Conservation (phyloP, 192 early-diverging fungal species). For the Backusella liffmaniae region DNA sequence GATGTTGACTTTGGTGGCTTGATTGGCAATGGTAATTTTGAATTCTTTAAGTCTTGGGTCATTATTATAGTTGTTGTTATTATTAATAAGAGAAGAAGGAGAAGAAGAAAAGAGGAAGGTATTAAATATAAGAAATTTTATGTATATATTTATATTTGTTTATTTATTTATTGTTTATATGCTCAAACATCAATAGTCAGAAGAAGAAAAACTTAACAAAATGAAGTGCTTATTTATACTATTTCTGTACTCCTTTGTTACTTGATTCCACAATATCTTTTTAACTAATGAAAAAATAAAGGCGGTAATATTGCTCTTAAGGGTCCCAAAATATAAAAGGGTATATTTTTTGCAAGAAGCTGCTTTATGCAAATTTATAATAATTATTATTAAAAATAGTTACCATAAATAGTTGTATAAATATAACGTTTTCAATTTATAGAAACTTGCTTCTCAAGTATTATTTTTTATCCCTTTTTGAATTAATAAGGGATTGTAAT, state of each 20-base stretch:
- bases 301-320: not conserved
- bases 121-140: not conserved
- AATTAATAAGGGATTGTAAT: not conserved
- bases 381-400: not conserved
- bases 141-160: not conserved
- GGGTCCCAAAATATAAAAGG: not conserved
- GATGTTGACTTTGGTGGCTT: not conserved
- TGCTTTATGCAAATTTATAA: not conserved
- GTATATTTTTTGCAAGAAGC: not conserved
- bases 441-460: not conserved
- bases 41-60: not conserved
- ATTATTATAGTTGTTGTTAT: not conserved
- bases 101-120: not conserved
- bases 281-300: not conserved
- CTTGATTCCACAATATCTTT: not conserved
- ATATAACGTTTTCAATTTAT: constrained; percentile 5
- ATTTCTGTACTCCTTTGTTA: not conserved
- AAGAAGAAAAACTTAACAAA: not conserved
- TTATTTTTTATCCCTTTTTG: not conserved
- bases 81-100: not conserved
- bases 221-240: not conserved
- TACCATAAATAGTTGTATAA: not conserved
- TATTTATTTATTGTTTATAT: constrained; percentile 8
- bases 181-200: not conserved
- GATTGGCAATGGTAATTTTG: not conserved